A percentile compares a stretch with the other conserved stretches of the same genome.
Evolutionary conservation across 2,329 filamentous ascomycete genomes (phyloP).

Genomic region (Blastomyces parvus): DNA sequence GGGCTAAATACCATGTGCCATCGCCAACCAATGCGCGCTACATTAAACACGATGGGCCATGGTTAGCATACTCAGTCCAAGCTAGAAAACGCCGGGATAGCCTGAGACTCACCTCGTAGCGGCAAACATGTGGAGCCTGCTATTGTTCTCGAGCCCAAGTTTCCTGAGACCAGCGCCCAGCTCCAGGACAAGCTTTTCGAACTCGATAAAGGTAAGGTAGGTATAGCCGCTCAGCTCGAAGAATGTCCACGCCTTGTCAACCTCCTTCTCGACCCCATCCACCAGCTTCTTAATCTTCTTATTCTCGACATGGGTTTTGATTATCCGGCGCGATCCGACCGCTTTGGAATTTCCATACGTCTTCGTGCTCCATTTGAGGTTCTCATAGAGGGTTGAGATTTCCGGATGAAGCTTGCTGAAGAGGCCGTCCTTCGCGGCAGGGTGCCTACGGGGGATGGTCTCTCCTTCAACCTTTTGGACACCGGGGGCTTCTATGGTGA

Average conservation of each 20-base stretch:
- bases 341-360: conserved; percentile 55
- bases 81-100: not conserved
- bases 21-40: conserved; percentile 72
- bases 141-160: conserved; percentile 57
- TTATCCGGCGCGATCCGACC: conserved; percentile 61
- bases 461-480: conserved; percentile 64
- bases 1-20: conserved; percentile 54
- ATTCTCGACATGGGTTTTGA: conserved; percentile 70
- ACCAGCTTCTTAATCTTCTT: conserved; percentile 86
- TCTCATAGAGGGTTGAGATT: conserved; percentile 67
- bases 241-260: conserved; percentile 86
- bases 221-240: conserved; percentile 73
- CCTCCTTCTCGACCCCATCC: conserved; percentile 66
- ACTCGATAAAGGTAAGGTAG: conserved; percentile 71
- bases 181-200: conserved; percentile 58
- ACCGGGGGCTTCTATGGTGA: conserved; percentile 62
- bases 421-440: conserved; percentile 60
- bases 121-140: conserved; percentile 72
- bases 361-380: conserved; percentile 59
- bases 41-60: conserved; percentile 2
- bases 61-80: not conserved
- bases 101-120: conserved; percentile 56
- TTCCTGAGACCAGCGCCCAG: conserved; percentile 65
- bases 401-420: conserved; percentile 56
- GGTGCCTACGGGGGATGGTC: conserved; percentile 71